Percentiles rank a stretch among this genome's conserved stretches.
These are phyloP conservation scores for Solanum arcanum DNA, from an alignment of 257 asterid species.

Conservation along the genomic window DNA sequence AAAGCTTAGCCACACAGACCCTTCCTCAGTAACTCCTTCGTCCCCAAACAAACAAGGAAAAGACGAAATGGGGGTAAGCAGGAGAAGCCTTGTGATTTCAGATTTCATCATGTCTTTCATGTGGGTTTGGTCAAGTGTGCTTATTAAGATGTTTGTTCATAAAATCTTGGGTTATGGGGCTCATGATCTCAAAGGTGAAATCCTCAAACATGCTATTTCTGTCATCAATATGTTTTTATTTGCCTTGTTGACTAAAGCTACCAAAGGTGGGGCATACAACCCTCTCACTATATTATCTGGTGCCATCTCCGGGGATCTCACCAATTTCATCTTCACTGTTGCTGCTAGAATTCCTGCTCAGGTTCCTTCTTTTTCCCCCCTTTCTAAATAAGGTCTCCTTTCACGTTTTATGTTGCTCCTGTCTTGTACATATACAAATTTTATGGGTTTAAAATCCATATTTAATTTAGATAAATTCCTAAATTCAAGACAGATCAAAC, in stretches of 20 bases:
- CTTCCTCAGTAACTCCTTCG: background rate
- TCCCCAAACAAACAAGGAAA: background rate
- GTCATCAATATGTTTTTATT: constrained; percentile 53
- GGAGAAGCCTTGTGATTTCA: constrained; percentile 35
- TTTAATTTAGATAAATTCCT: background rate
- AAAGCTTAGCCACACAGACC: background rate
- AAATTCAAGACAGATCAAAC: background rate
- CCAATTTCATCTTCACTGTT: constrained; percentile 24
- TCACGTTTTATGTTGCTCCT: background rate
- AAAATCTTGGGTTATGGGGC: constrained; percentile 29
- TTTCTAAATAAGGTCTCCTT: background rate
- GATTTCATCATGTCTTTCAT: constrained; percentile 64
- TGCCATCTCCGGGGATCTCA: constrained; percentile 59
- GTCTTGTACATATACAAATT: background rate
- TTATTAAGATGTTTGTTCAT: constrained; percentile 52
- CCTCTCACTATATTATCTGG: constrained; percentile 63
- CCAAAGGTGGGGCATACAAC: constrained; percentile 68
- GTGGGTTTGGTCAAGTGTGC: constrained; percentile 83
- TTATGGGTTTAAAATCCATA: background rate
- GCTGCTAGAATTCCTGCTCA: constrained; percentile 46
- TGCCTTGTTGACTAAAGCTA: constrained; percentile 32
- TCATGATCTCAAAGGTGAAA: constrained; percentile 40
- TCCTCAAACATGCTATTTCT: constrained; percentile 26
- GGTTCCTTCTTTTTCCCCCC: constrained; percentile 1
- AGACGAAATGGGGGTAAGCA: background rate